phyloP scores from a whole-genome alignment of 1,284 basidiomycete genomes.

The Boletus smithii region DNA sequence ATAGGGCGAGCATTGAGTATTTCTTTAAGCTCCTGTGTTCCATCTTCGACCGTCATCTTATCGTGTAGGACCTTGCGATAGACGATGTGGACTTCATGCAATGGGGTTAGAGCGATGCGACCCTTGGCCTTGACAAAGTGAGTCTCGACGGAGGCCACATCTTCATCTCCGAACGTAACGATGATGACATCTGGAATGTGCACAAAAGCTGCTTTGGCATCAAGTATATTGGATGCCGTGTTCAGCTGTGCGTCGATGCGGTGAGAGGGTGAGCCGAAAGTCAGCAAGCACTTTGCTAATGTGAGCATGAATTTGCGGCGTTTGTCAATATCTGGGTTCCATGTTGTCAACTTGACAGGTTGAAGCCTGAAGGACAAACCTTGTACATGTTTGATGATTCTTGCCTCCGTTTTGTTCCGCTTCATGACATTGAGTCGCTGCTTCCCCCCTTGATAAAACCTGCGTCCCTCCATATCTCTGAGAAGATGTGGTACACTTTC shows the following conservation, averaged over 20 bases:
- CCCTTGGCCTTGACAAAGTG: constrained; percentile 77
- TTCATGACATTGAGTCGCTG: constrained; percentile 26
- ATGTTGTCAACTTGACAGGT: not conserved
- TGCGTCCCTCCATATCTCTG: constrained; percentile 24
- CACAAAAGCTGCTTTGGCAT: constrained; percentile 69
- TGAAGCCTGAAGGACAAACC: constrained; percentile 19
- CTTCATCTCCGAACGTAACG: constrained; percentile 68
- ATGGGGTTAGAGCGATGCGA: constrained; percentile 66
- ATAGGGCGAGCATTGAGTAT: constrained; percentile 60
- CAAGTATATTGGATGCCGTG: constrained; percentile 50
- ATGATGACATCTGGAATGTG: constrained; percentile 80
- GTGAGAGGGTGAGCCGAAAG: constrained; percentile 84
- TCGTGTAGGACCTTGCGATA: constrained; percentile 80
- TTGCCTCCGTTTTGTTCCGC: constrained; percentile 16
- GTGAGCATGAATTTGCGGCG: constrained; percentile 77
- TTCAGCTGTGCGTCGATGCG: constrained; percentile 79
- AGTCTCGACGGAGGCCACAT: constrained; percentile 59
- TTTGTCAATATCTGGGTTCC: constrained; percentile 52
- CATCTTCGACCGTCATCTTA: constrained; percentile 62
- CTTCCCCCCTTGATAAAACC: constrained; percentile 31
- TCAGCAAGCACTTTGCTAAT: constrained; percentile 76
- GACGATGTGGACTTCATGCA: constrained; percentile 71
- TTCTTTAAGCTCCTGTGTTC: constrained; percentile 54
- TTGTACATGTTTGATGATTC: constrained; percentile 36
- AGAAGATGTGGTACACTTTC: constrained; percentile 3